Evolutionary conservation across 805 yeast genomes (phyloP), one percentile per base, ranked within the genome.

Genomic region (Kuraishia capsulata): DNA sequence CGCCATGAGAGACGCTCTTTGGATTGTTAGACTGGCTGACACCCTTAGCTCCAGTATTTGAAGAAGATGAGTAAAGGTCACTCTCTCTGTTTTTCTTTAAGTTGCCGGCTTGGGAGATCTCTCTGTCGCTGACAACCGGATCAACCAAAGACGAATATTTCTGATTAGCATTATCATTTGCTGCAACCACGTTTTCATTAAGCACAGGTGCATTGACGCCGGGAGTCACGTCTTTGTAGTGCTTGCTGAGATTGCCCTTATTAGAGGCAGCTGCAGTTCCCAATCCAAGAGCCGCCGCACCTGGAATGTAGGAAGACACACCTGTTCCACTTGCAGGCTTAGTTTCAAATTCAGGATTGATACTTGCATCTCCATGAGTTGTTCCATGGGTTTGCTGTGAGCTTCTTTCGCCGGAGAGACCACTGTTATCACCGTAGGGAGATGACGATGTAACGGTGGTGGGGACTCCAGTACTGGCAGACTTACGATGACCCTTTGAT

Each of bases 81-180:
- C 10, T 11, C 10, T 11, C 10, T 11, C 11, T 23, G 10, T n/a
- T 6, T 4, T 33, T 14, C 5, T 16, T 20, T 5, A 35, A 6
- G 18, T 35, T 4, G 11, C 19, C 23, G 14, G 37, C 37, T 14
- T 25, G 17, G 5, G 23, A 3, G 19, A 51, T 45, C 17, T 53
- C 54, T 4, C 36, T 37, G 16, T 43, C 39, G 9, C 38, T 28
- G 11, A 56, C 30, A 20, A 50, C 54, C 1, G 56, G 49, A 32
- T 56, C 58, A 26, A 54, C 56, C 51, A 54, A 25, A 3, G 61
- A 54, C 8, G 50, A 29, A 36, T 55, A 52, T 24, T 43, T 43
- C 30, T 47, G 44, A 32, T 55, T 53, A 5, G 44, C 39, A 30
- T 40, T 39, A 26, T 43, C 46, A 32, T 44, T 44, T n/a, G 44